Conservation (phyloP, 179 eudicot genomes). For the Beta lomatogona region DNA sequence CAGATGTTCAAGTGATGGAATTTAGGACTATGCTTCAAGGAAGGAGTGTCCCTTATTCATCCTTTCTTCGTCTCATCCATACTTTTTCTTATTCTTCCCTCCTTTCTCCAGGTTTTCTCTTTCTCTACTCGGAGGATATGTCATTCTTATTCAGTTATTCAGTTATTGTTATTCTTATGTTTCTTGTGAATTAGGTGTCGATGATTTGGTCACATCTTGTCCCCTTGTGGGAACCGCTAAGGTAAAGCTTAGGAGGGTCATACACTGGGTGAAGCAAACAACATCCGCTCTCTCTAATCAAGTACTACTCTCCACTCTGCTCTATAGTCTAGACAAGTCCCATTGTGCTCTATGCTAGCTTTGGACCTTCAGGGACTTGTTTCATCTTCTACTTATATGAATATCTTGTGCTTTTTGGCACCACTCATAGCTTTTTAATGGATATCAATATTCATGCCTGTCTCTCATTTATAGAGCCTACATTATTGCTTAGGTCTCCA, state of each 20-base stretch:
- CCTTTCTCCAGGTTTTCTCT: slow-evolving; percentile 44
- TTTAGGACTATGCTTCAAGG: slow-evolving; percentile 62
- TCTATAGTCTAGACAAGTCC: no score
- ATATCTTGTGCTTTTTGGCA: no score
- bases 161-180: slow-evolving; percentile 14
- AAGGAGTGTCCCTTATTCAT: slow-evolving; percentile 59
- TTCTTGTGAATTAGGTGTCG: slow-evolving; percentile 36
- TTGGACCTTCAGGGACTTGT: no score
- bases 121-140: not conserved
- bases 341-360: not conserved
- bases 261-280: slow-evolving; percentile 60
- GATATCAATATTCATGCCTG: no score
- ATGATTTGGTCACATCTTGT: slow-evolving; percentile 52
- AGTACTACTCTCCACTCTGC: not conserved
- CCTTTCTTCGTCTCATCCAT: slow-evolving; percentile 54
- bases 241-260: slow-evolving; percentile 72
- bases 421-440: no score
- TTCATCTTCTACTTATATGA: no score
- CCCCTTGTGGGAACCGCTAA: slow-evolving; percentile 48
- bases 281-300: slow-evolving; percentile 39
- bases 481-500: no score
- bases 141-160: not conserved
- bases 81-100: slow-evolving; percentile 31
- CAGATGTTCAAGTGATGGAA: slow-evolving; percentile 65
- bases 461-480: no score